Evolutionary conservation across 1,284 basidiomycete genomes (phyloP).

Genomic region (Porodaedalea pini): DNA sequence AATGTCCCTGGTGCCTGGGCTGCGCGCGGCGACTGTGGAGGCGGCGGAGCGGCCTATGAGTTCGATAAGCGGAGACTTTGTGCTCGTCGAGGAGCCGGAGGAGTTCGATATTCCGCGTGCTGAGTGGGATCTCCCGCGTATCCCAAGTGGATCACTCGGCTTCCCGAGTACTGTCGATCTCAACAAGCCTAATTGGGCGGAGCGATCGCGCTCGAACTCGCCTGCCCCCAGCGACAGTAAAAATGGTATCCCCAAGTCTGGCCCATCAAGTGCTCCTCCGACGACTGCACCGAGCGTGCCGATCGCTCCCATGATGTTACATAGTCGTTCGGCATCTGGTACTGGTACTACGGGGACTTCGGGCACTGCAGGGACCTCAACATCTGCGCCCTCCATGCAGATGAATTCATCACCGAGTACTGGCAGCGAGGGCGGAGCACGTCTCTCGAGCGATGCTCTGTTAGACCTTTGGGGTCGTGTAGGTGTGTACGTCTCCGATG

Average conservation of each 20-base stretch:
- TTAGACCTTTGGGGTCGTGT: constrained; percentile 67
- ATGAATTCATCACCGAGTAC: constrained; percentile 12
- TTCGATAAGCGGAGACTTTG: constrained; percentile 41
- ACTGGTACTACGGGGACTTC: not conserved
- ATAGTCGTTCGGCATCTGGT: not conserved
- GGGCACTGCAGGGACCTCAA: constrained; percentile 24
- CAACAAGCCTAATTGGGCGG: constrained; percentile 44
- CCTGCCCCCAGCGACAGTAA: too few species aligned
- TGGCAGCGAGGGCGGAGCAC: constrained; percentile 3
- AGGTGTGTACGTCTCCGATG: constrained; percentile 71
- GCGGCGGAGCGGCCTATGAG: constrained; percentile 5
- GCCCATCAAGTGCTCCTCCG: not conserved
- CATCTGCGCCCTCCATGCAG: constrained; percentile 33
- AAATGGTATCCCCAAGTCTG: too few species aligned
- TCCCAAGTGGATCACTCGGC: constrained; percentile 11
- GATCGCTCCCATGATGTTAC: not conserved
- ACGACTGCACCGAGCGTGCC: not conserved
- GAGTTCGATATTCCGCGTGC: constrained; percentile 24
- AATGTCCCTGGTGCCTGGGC: not conserved
- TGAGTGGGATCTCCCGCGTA: constrained; percentile 18
- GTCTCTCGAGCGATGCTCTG: constrained; percentile 54
- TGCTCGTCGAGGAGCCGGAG: constrained; percentile 54
- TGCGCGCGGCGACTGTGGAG: constrained; percentile 7
- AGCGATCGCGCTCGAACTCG: too few species aligned
- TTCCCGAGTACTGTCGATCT: constrained; percentile 21